A percentile compares a stretch with the other conserved stretches of the same genome.
Evolutionary conservation across 768 basidiomycete species (phyloP).

Genomic region (Chalciporus piperatus): DNA sequence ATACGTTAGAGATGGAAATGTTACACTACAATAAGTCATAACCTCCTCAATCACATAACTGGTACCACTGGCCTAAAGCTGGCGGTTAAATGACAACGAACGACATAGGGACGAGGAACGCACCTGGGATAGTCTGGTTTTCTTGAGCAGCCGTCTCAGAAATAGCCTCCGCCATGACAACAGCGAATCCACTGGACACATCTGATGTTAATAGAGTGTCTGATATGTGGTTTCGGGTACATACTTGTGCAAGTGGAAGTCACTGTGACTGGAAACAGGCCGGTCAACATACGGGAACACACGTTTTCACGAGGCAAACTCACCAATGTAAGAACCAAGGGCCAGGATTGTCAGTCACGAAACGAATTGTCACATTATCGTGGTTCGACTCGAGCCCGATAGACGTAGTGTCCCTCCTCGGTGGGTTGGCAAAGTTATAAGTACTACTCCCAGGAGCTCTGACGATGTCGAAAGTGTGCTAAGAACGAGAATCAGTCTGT

Average conservation of each 20-base stretch:
- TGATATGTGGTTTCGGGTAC: not conserved
- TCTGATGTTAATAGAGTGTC: too few relatives aligned
- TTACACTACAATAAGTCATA: too few relatives aligned
- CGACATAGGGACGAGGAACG: too few relatives aligned
- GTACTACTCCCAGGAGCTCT: conserved; percentile 35
- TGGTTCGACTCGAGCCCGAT: conserved; percentile 21
- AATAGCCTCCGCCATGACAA: conserved; percentile 17
- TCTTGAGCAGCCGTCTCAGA: conserved; percentile 3
- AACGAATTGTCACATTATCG: conserved; percentile 50
- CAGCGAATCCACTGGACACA: conserved; percentile 16
- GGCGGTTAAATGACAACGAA: too few relatives aligned
- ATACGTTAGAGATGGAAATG: too few relatives aligned
- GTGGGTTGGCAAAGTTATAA: conserved; percentile 49
- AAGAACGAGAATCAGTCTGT: not conserved
- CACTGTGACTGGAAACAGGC: conserved; percentile 16
- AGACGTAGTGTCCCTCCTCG: conserved; percentile 48
- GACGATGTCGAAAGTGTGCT: conserved; percentile 43
- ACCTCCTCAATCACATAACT: too few relatives aligned
- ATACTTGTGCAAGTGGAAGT: conserved; percentile 20
- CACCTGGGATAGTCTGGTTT: conserved; percentile 11
- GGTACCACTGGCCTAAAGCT: too few relatives aligned
- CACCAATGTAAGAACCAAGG: conserved; percentile 25
- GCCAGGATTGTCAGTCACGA: conserved; percentile 58
- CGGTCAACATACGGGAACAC: not conserved
- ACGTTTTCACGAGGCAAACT: not conserved